phyloP scores from a whole-genome alignment of 1,139 yeast species.

The Taphrina communis region DNA sequence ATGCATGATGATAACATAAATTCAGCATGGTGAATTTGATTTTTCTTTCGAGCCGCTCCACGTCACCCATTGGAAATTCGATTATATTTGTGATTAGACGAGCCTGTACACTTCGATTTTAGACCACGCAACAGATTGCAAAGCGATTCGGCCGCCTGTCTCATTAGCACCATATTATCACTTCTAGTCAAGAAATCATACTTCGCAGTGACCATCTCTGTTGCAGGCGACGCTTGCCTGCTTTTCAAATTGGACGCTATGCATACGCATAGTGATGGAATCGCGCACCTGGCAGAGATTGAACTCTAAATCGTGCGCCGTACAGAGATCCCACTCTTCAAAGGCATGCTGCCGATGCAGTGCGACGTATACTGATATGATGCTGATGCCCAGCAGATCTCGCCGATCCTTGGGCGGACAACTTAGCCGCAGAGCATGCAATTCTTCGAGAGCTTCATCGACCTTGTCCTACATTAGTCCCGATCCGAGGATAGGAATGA shows the following conservation, averaged over 20 bases:
- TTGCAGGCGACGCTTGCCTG: constrained; percentile 12
- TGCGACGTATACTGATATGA: constrained; percentile 26
- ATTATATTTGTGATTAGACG: neutral
- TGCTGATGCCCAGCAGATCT: constrained; percentile 23
- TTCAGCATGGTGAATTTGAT: too few relatives aligned
- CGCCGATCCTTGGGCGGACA: constrained; percentile 31
- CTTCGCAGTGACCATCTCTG: constrained; percentile 14
- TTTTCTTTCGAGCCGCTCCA: too few relatives aligned
- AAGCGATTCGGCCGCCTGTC: neutral
- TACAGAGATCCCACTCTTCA: constrained; percentile 9
- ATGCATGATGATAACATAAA: too few relatives aligned
- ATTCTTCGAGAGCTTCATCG: constrained; percentile 30
- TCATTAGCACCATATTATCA: neutral
- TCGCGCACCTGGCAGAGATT: constrained; percentile 17
- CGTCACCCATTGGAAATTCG: constrained; percentile 1
- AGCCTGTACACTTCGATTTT: neutral
- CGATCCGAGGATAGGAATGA: neutral
- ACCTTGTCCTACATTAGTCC: constrained; percentile 8
- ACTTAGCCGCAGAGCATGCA: constrained; percentile 18
- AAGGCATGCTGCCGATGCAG: constrained; percentile 18
- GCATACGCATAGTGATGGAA: neutral
- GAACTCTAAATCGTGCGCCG: constrained; percentile 20
- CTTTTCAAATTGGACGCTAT: constrained; percentile 18
- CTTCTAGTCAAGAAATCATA: neutral
- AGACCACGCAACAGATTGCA: neutral